These are phyloP conservation scores for Coemansia sp. DNA, from an alignment of 192 early-diverging fungal species.

Conservation along the genomic window DNA sequence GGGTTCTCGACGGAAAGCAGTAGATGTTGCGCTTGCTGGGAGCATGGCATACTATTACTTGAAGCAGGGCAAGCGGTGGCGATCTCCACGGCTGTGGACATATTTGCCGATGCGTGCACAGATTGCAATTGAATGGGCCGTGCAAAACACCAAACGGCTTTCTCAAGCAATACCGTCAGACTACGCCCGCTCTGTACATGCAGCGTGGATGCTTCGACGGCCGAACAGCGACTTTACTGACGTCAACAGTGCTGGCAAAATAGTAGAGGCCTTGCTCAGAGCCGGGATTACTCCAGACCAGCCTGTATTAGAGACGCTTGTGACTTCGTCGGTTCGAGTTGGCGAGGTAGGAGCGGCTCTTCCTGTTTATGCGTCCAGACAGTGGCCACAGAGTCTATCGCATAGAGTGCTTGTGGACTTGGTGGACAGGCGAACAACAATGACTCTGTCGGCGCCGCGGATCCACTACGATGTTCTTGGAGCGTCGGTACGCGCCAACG, in stretches of 20 bases:
- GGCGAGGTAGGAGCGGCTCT: background rate
- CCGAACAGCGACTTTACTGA: slow-evolving; percentile 13
- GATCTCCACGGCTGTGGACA: background rate
- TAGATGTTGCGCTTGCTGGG: slow-evolving; percentile 13
- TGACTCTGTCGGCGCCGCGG: slow-evolving; percentile 13
- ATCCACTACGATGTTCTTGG: slow-evolving; percentile 33
- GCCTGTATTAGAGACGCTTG: slow-evolving; percentile 12
- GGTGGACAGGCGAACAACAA: background rate
- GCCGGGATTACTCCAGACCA: slow-evolving; percentile 11
- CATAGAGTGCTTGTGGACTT: background rate
- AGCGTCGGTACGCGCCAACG: slow-evolving; percentile 13
- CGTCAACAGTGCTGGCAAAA: background rate
- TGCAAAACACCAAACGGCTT: background rate
- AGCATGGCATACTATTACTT: slow-evolving; percentile 11
- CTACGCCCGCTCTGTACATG: background rate
- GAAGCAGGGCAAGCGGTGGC: slow-evolving; percentile 1
- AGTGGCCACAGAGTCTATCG: background rate
- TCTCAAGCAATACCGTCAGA: background rate
- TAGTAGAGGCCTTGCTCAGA: slow-evolving; percentile 4
- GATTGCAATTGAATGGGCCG: background rate
- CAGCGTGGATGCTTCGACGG: slow-evolving; percentile 35
- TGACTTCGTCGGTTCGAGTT: slow-evolving; percentile 19
- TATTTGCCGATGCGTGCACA: background rate
- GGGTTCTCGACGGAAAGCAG: background rate
- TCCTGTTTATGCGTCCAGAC: slow-evolving; percentile 18